These are phyloP conservation scores for Trichoderma asperelloides DNA, from an alignment of 495 filamentous ascomycete species.

Conservation along the genomic window DNA sequence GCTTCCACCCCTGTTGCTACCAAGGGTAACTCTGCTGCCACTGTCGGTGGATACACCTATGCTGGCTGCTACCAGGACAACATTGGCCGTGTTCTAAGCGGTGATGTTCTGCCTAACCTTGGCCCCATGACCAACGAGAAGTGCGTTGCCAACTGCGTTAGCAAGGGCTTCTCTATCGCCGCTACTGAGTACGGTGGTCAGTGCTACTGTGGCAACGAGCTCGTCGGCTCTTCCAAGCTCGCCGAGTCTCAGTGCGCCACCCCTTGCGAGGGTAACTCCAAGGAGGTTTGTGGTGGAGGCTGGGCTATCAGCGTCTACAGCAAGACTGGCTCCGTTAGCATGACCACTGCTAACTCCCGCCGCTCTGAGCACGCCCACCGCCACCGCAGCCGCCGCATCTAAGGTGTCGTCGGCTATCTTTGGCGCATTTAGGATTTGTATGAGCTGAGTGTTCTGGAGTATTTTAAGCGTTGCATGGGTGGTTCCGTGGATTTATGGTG, in stretches of 20 bases:
- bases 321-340: slow-evolving; percentile 19
- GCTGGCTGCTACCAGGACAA: slow-evolving; percentile 28
- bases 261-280: slow-evolving; percentile 34
- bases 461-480: not conserved
- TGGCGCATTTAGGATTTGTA: not conserved
- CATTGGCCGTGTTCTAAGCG: slow-evolving; percentile 27
- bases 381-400: slow-evolving; percentile 14
- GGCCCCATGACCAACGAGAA: slow-evolving; percentile 46
- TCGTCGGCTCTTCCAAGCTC: slow-evolving; percentile 28
- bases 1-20: slow-evolving; percentile 10
- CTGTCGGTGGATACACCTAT: slow-evolving; percentile 20
- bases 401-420: not conserved
- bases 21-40: slow-evolving; percentile 10
- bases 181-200: slow-evolving; percentile 58
- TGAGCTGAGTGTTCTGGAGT: not conserved
- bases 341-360: not conserved
- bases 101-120: slow-evolving; percentile 31
- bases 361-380: slow-evolving; percentile 19
- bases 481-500: not conserved
- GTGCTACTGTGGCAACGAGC: slow-evolving; percentile 54
- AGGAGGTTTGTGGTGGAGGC: slow-evolving; percentile 37
- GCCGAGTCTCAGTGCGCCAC: slow-evolving; percentile 34
- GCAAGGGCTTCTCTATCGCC: slow-evolving; percentile 41
- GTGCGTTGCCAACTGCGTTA: slow-evolving; percentile 50
- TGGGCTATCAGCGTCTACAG: slow-evolving; percentile 34